These are phyloP conservation scores for Ogataea parapolymorpha DNA, from an alignment of 805 yeast species.

Conservation along the genomic window DNA sequence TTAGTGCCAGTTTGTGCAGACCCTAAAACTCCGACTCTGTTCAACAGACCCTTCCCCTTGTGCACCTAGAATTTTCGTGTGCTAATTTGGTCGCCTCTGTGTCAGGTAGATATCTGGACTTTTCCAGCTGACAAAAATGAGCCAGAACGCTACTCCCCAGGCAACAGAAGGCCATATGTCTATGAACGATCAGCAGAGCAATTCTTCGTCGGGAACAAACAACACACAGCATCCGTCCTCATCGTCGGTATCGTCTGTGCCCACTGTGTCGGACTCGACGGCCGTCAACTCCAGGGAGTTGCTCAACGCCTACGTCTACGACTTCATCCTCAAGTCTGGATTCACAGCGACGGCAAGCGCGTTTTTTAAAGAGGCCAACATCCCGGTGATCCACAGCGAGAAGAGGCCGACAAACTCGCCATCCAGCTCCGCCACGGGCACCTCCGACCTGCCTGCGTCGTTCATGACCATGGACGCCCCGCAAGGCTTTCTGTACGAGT, in stretches of 20 bases:
- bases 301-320: conserved; percentile 82
- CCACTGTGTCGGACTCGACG: conserved; percentile 38
- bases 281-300: conserved; percentile 55
- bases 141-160: conserved; percentile 18
- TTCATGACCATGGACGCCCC: conserved; percentile 73
- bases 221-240: conserved; percentile 12
- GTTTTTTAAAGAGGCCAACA: conserved; percentile 74
- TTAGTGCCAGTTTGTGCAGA: neutral
- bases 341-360: conserved; percentile 68
- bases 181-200: conserved; percentile 8
- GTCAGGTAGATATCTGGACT: no score
- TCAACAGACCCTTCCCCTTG: neutral
- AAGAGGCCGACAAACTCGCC: conserved; percentile 10
- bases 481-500: conserved; percentile 81
- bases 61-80: no score
- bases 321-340: conserved; percentile 73
- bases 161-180: conserved; percentile 4
- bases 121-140: conserved; percentile 3
- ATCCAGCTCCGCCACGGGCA: conserved; percentile 11
- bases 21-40: neutral
- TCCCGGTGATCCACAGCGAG: conserved; percentile 43
- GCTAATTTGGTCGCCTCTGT: no score
- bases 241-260: conserved; percentile 15
- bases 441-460: conserved; percentile 44
- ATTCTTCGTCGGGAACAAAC: conserved; percentile 8